Evolutionary conservation across 2,329 filamentous ascomycete genomes (phyloP), one percentile per base, ranked within the genome.

Genomic region (Aspergillus sp.): DNA sequence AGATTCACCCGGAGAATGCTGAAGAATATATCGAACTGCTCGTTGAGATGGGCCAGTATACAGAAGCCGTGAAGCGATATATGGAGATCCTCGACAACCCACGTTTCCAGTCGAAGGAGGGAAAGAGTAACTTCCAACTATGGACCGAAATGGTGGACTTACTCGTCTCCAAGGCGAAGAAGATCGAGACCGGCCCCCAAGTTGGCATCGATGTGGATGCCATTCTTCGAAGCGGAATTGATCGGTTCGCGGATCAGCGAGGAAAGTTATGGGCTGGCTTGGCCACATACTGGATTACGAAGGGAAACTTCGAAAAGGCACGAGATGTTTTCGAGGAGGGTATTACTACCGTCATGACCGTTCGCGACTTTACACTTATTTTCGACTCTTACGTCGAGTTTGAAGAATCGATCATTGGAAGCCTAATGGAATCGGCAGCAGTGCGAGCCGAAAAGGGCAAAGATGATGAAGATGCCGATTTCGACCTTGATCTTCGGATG

Each of bases 81-180:
- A 95, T 97, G 64, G 82, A 89, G 38, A 84, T 97, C 41, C 77
- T 98, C 58, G 90, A 97, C 72, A 90, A 96, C 57, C 81, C 87
- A 3, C 83, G 83, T 31, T 97, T 98, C 69, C 81, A 83, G 62
- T 97, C 91, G 70, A 95, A 94, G 69, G 83, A 93, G 53, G 88
- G 88, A 47, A 96, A 95, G 68, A 91, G 93, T 1, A 88, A 91
- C 50, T 98, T 95, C 64, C 90, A 98, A 66, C 77, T 98, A 39
- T 98, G 93, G 93, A 93, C 83, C 51, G 93, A 98, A 65, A 94
- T 98, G 88, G 84, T 97, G 31, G 93, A 98, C 59, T 67, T 97
- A 51, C 75, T 98, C 37, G 94, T 98, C 35, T 87, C 87, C 47
- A 89, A 95, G 64, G 93, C 93, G 4, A 86, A 85, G 56, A 82